Base-by-base conservation (phyloP, 1,139 yeast genomes). In the Wickerhamomyces sp. region DNA sequence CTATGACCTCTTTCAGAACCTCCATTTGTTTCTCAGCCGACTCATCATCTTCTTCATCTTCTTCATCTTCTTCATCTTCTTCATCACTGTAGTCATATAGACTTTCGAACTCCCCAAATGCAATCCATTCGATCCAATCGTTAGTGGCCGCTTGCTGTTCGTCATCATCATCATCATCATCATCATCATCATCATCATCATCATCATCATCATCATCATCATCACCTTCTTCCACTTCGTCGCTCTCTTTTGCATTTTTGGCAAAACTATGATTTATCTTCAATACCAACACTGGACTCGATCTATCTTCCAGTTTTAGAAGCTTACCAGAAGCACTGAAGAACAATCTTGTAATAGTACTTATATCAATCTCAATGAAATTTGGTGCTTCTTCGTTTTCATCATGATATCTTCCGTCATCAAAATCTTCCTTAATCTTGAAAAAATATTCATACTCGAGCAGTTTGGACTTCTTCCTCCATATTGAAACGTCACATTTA, bases 331-430 rank as follows among this genome's bases (percentile, higher is more conserved):
- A 82, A 1, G 86, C 87, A 48, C 84, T 79, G 64, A 84, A 87
- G 54, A 84, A 87, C 47, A 84, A 63, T 49, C 82, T 71, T 7
- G 73, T 67, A 4, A 86, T 68, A 3, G 67, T 60, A 10, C 67
- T 59, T 3, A 83, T 63, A 40, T 76, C 72, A 32, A 76, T 60
- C 4, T 57, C 50, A 26, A 66, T 60, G 1, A 55, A 52, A 14
- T 64, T 65, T 0, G 76, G 72, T 10, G 18, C 31, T 15, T 68
- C 75, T 6, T 64, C 66, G 8, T 75, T 78, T 11, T 69, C 76
- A 10, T 81, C 85, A 57, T 87, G 95, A 58, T 84, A 87, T 47
- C 95, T 66, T 0, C 79, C 89, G 63, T 87, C 95, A 57, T 84
- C 73, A 48, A 83, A 79, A 56, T 76, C 77, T 57, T 87, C 94